A percentile compares a stretch with the other conserved stretches of the same genome.
These are phyloP conservation scores for Tricholomella constricta DNA, from an alignment of 768 basidiomycete genomes.

Conservation along the genomic window DNA sequence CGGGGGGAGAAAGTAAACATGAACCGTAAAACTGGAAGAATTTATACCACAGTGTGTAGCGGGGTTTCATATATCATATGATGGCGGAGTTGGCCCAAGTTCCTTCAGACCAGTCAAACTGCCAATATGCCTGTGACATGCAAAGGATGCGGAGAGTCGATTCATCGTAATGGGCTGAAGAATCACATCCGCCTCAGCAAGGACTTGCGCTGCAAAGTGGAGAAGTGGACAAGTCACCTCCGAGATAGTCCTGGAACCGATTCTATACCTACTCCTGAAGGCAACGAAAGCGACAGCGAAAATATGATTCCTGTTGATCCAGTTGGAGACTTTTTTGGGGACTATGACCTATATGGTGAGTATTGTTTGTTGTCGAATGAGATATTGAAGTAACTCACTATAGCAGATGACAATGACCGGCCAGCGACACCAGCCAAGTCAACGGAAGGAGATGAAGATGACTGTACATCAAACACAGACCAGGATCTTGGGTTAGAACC, in stretches of 20 bases:
- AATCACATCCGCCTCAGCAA: conserved; percentile 1
- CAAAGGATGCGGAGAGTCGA: neutral
- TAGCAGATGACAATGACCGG: neutral
- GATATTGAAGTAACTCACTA: neutral
- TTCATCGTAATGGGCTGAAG: conserved; percentile 4
- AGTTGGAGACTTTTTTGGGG: too few species aligned
- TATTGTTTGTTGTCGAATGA: too few species aligned
- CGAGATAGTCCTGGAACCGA: neutral
- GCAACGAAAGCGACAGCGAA: too few species aligned
- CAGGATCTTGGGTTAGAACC: neutral
- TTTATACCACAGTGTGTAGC: neutral
- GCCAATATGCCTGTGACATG: neutral
- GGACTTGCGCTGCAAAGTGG: neutral
- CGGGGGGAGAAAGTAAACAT: neutral
- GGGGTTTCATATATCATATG: too few species aligned
- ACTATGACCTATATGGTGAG: too few species aligned
- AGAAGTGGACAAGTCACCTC: neutral
- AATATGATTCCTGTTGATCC: too few species aligned
- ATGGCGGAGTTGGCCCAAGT: neutral
- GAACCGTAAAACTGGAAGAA: too few species aligned
- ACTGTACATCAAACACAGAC: neutral
- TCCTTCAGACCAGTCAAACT: neutral
- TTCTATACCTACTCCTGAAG: too few species aligned
- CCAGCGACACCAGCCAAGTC: neutral
- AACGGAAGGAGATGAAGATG: too few species aligned